Percentiles rank a stretch among this genome's conserved stretches.
Conservation (phyloP, 2,329 filamentous ascomycete genomes). For the Waltergamsia citrina region DNA sequence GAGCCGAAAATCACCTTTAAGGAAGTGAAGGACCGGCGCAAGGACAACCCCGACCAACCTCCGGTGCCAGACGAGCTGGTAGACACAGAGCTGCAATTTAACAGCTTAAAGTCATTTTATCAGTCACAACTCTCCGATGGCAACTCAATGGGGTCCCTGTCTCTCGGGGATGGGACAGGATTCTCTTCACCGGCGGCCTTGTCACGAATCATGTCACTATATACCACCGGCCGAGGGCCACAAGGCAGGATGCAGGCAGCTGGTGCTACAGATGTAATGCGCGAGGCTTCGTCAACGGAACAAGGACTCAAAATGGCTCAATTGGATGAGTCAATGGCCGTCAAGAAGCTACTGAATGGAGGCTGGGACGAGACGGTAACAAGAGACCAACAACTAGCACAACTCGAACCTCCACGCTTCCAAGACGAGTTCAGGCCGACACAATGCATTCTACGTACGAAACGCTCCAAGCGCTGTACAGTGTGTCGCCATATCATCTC, state of each 20-base stretch:
- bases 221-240: slow-evolving; percentile 61
- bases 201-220: slow-evolving; percentile 84
- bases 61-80: slow-evolving; percentile 34
- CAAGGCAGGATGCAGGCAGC: slow-evolving; percentile 57
- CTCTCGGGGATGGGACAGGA: slow-evolving; percentile 29
- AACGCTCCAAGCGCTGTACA: slow-evolving; percentile 87
- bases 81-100: slow-evolving; percentile 62
- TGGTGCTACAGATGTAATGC: slow-evolving; percentile 63
- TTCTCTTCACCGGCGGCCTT: slow-evolving; percentile 72
- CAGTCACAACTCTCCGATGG: slow-evolving; percentile 63
- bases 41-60: slow-evolving; percentile 29
- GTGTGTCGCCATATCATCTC: slow-evolving; percentile 90
- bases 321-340: slow-evolving; percentile 51
- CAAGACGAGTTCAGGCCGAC: slow-evolving; percentile 69
- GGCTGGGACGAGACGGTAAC: slow-evolving; percentile 57
- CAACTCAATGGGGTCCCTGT: slow-evolving; percentile 39
- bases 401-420: slow-evolving; percentile 51
- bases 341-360: slow-evolving; percentile 46
- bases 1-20: slow-evolving; percentile 37
- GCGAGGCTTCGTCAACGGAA: slow-evolving; percentile 60
- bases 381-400: slow-evolving; percentile 34
- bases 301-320: slow-evolving; percentile 63
- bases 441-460: slow-evolving; percentile 76
- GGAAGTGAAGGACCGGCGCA: slow-evolving; percentile 41
- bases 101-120: slow-evolving; percentile 71